These are phyloP conservation scores for Nannizzia gypsea DNA, from an alignment of 2,329 filamentous ascomycete genomes.

Conservation along the genomic window DNA sequence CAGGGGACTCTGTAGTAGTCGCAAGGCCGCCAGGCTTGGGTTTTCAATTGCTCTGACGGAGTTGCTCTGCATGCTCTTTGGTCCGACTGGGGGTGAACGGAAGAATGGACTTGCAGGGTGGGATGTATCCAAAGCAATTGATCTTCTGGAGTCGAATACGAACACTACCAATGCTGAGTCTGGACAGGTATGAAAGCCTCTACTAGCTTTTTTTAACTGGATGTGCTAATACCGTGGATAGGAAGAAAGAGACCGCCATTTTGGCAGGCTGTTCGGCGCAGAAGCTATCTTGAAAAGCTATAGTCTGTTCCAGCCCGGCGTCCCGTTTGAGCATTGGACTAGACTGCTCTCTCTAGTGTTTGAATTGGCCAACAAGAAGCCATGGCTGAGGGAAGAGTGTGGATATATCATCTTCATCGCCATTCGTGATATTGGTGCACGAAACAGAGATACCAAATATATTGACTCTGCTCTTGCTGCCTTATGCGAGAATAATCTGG, in stretches of 20 bases:
- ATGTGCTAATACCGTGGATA: constrained; percentile 42
- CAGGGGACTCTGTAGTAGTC: constrained; percentile 75
- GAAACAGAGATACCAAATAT: constrained; percentile 34
- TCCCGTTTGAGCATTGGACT: constrained; percentile 40
- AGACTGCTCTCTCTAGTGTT: constrained; percentile 61
- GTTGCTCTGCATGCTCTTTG: constrained; percentile 59
- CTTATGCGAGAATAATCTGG: constrained; percentile 53
- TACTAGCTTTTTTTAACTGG: neutral
- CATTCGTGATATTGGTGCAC: constrained; percentile 42
- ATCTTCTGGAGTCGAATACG: constrained; percentile 43
- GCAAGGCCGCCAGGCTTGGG: constrained; percentile 76
- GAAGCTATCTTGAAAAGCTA: constrained; percentile 74
- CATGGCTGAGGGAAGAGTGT: constrained; percentile 82
- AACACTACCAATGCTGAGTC: constrained; percentile 41
- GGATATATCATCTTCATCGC: constrained; percentile 69
- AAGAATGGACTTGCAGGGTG: constrained; percentile 22
- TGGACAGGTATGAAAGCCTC: constrained; percentile 36
- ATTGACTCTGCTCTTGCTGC: constrained; percentile 52
- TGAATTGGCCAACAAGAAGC: constrained; percentile 64
- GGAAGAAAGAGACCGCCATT: constrained; percentile 74
- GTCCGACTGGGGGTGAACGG: constrained; percentile 13
- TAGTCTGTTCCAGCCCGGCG: constrained; percentile 51
- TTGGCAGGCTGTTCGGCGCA: constrained; percentile 77
- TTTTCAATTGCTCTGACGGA: constrained; percentile 85
- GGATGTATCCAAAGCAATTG: constrained; percentile 35